Base-by-base conservation (phyloP, 495 filamentous ascomycete species). In the Tuber microsphaerosporum region DNA sequence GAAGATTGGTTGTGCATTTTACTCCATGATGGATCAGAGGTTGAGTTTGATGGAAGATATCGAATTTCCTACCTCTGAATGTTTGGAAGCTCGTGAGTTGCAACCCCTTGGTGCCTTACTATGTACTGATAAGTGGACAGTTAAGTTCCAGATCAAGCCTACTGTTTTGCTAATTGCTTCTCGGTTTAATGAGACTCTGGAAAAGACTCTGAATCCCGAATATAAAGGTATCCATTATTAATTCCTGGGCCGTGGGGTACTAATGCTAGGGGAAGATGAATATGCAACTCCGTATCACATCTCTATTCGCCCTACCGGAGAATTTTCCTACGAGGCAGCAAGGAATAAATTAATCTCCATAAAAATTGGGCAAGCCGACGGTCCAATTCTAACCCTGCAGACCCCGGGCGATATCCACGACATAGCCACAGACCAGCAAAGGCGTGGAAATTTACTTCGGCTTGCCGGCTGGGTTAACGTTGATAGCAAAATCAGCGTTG, bases 1-100 rank as follows among this genome's bases (percentile, higher is more conserved):
- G 0, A 91, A 88, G 0, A 86, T 98, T 20, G 95, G 95, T 8
- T 98, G 94, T 82, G 90, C 92, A 39, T 97, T 95, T 83, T 99
- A 94, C 83, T 86, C 91, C 34, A 90, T 90, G 5, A 84, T 88
- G 65, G 90, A 97, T 45, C 90, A 93, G 82, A 90, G 86, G 70
- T 84, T 99, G 19, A 92, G 91, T 45, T 84, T 97, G 71, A 89
- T 97, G 80, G 90, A 94, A 78, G 95, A 98, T 81, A 87, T 92
- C n/a, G 87, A 88, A 48, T 86, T 90, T 69, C 91, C 91, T 4
- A 89, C 88, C 12, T 83, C 90, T 22, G 92, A 94, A 51, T 86
- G 90, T 37, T 86, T 97, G 41, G 90, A 96, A 81, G 89, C 84
- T 72, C 83, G 91, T 91, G 78, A 75, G 87, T 84, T 75, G 22